phyloP scores from a whole-genome alignment of 139 green algal species.

The Closterium sp. region DNA sequence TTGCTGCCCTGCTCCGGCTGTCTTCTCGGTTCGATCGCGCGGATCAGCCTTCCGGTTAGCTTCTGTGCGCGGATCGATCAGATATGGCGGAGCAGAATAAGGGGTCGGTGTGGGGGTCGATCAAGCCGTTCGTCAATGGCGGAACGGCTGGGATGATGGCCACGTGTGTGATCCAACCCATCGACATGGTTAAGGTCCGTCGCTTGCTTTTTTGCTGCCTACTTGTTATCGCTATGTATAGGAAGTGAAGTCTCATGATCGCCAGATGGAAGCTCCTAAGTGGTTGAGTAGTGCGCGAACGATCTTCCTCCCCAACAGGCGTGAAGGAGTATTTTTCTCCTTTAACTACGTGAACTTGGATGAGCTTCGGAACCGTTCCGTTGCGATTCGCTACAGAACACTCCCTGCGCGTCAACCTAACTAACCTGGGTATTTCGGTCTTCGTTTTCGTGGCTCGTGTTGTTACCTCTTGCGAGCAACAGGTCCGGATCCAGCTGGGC shows the following conservation, averaged over 20 bases:
- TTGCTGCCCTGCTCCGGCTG: neutral
- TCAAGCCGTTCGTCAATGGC: constrained; percentile 97
- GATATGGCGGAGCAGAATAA: constrained; percentile 35
- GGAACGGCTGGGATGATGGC: constrained; percentile 85
- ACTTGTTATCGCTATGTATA: no score
- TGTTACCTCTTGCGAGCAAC: neutral
- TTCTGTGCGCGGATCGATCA: neutral
- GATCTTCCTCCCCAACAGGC: no score
- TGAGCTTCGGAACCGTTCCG: neutral
- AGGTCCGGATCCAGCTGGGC: constrained; percentile 93
- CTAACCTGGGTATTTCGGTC: no score
- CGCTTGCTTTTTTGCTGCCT: neutral
- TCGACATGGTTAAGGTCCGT: constrained; percentile 96
- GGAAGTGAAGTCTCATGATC: no score
- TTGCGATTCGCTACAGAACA: neutral
- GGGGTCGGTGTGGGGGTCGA: constrained; percentile 68
- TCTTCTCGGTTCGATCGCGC: neutral
- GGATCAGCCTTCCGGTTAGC: neutral
- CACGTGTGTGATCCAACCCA: constrained; percentile 89
- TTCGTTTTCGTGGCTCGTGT: neutral
- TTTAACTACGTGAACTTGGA: neutral
- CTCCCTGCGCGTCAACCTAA: neutral
- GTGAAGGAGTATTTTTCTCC: no score
- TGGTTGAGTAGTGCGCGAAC: no score
- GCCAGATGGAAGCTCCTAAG: no score